phyloP scores from a whole-genome alignment of 1,139 yeast species.

The Geotrichum fermentans region DNA sequence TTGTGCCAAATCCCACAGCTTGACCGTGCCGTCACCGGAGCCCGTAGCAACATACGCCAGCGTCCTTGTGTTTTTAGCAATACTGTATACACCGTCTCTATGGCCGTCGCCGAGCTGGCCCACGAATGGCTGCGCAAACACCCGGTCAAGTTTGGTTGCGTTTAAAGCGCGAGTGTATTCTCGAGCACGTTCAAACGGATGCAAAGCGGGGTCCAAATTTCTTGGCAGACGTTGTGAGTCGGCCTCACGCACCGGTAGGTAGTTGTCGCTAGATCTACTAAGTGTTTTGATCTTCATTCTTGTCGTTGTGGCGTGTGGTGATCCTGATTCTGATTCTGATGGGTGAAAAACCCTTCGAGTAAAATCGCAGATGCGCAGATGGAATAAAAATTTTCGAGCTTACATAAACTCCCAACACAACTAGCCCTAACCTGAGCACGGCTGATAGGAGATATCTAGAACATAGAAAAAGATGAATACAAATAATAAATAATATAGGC shows the following conservation, averaged over 20 bases:
- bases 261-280: conserved; percentile 82
- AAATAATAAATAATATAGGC: neutral
- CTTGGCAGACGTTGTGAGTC: conserved; percentile 86
- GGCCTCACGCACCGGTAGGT: conserved; percentile 85
- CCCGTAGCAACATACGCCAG: conserved; percentile 82
- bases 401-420: conserved; percentile 5
- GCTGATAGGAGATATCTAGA: neutral
- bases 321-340: neutral
- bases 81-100: conserved; percentile 86
- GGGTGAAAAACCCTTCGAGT: neutral
- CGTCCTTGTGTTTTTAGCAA: conserved; percentile 71
- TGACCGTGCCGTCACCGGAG: conserved; percentile 90
- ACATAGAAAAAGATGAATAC: neutral
- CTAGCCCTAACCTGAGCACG: conserved; percentile 1
- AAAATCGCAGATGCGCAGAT: neutral
- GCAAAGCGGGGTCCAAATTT: conserved; percentile 88
- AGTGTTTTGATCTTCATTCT: conserved; percentile 78
- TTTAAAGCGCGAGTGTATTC: conserved; percentile 92
- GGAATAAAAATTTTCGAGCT: neutral
- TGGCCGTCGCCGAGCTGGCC: conserved; percentile 96
- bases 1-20: conserved; percentile 82
- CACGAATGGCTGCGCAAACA: conserved; percentile 96
- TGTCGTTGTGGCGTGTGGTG: neutral
- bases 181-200: conserved; percentile 94
- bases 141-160: conserved; percentile 90